Base-by-base conservation (phyloP, 2,329 filamentous ascomycete genomes). In the Colletotrichum magnum region DNA sequence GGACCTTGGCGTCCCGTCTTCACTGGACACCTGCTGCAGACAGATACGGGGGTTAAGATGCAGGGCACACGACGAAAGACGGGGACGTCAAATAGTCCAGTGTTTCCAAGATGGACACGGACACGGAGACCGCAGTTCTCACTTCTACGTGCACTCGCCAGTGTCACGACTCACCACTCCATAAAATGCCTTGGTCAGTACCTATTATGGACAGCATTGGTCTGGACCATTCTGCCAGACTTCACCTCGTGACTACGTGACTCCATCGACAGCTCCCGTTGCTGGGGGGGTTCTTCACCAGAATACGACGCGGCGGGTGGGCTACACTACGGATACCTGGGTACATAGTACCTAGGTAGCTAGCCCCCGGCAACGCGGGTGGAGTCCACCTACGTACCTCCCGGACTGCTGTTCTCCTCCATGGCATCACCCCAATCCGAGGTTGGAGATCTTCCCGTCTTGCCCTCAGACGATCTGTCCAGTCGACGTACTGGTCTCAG, bases 381-480 rank as follows among this genome's bases (percentile, higher is more conserved):
- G 51, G 56, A 69, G 62, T 41, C 45, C 26, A 21, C 63, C 66
- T 65, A 69, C 50, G 66, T 51, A 68, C 56, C 61, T 65, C 56
- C 50, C 39, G 32, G 61, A 68, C 65, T 24, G 60, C 32, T 32
- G 21, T 47, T 28, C 65, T 57, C 51, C 56, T 66, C 56, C 50
- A 61, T 61, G 66, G 62, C 66, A 66, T 60, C 67, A 61, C 67
- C 41, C 32, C 53, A 63, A 58, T 28, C 43, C 62, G 53, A 58
- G 50, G 26, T 69, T 66, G 43, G 36, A 60, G 32, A 60, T 69
- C 43, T 52, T 65, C 48, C 60, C 54, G 66, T 53, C 24, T 58
- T n/a, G 6, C 66, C 24, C 62, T 52, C 66, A 57, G 66, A 66
- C 43, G 51, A 48, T 66, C 51, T 58, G 51, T 57, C 62, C 57